Evolutionary conservation across 1,139 yeast genomes (phyloP), one percentile per base, ranked within the genome.

Genomic region (Hemisphaericaspora subhashii): DNA sequence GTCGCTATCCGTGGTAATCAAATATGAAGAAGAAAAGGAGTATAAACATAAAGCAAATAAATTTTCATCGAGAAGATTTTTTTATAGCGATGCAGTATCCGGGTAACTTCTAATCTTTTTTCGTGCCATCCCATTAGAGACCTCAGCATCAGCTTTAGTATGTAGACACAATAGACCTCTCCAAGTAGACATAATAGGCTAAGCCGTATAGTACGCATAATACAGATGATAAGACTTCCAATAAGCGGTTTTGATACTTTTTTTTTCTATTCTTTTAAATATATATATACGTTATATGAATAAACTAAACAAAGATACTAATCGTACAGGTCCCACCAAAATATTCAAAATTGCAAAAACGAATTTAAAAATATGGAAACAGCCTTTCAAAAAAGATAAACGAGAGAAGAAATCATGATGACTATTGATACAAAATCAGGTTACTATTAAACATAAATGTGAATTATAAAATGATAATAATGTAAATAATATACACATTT

Each of bases 1-100:
- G 59, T 54, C 58, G 50, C 51, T 33, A 51, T 65, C 71, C 75
- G 68, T 56, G 75, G 74, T 69, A 68, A 68, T 50, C 71, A 70
- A 70, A 69, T 62, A 61, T 50, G 51, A 51, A 52, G 56, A 51
- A 46, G 45, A 43, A 48, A 47, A 35, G 41, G 38, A 38, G 28
- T 10, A 6, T 4, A 38, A 38, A 25, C 15, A 7, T 34, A 39
- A 27, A 24, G 33, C 25, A 14, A 21, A 30, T n/a, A 14, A 13
- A 14, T 35, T 24, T 28, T 25, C 13, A 22, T 14, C 5, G n/a
- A 7, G 10, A 28, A 27, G 18, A 30, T 26, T 38, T 38, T 38
- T 35, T 31, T 26, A 30, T 11, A 14, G 28, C 22, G 34, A 28
- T 12, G 15, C 16, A 20, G 7, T 6, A 21, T 7, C 35, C 35